A percentile compares a stretch with the other conserved stretches of the same genome.
phyloP scores from a whole-genome alignment of 2,329 filamentous ascomycete genomes.

The Exophiala sideris region DNA sequence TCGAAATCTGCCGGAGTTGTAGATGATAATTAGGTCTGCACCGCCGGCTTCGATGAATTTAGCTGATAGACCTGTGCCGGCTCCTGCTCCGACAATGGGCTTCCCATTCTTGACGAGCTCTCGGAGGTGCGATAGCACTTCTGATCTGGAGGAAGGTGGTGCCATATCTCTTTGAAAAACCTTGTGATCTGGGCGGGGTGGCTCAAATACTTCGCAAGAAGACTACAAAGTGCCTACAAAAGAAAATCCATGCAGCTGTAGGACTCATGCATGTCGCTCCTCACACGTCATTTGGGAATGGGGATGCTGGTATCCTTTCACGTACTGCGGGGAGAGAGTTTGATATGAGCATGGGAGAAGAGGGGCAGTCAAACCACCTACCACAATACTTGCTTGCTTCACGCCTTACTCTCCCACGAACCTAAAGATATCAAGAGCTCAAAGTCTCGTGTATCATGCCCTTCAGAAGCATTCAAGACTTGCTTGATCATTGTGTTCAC shows the following conservation, averaged over 20 bases:
- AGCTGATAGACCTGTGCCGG: slow-evolving; percentile 62
- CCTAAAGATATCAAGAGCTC: too few relatives aligned
- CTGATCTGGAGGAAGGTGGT: slow-evolving; percentile 54
- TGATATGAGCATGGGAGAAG: too few relatives aligned
- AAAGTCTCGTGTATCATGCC: neutral
- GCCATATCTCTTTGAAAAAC: slow-evolving; percentile 42
- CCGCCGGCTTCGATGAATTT: slow-evolving; percentile 68
- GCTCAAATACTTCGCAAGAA: too few relatives aligned
- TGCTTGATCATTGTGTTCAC: neutral
- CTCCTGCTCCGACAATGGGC: slow-evolving; percentile 66
- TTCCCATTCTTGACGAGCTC: slow-evolving; percentile 54
- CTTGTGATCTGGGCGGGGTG: neutral
- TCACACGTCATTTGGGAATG: too few relatives aligned
- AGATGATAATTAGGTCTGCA: slow-evolving; percentile 67
- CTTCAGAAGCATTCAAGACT: neutral
- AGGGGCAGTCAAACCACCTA: too few relatives aligned
- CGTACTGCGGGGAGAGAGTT: too few relatives aligned
- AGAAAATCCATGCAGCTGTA: too few relatives aligned
- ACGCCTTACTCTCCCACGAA: too few relatives aligned
- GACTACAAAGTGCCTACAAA: too few relatives aligned
- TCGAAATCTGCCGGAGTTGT: slow-evolving; percentile 68
- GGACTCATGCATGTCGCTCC: too few relatives aligned
- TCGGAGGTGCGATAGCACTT: slow-evolving; percentile 56
- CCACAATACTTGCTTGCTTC: too few relatives aligned
- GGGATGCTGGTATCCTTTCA: too few relatives aligned